These are phyloP conservation scores for Parascedosporium putredinis DNA, from an alignment of 2,329 filamentous ascomycete genomes.

Conservation along the genomic window DNA sequence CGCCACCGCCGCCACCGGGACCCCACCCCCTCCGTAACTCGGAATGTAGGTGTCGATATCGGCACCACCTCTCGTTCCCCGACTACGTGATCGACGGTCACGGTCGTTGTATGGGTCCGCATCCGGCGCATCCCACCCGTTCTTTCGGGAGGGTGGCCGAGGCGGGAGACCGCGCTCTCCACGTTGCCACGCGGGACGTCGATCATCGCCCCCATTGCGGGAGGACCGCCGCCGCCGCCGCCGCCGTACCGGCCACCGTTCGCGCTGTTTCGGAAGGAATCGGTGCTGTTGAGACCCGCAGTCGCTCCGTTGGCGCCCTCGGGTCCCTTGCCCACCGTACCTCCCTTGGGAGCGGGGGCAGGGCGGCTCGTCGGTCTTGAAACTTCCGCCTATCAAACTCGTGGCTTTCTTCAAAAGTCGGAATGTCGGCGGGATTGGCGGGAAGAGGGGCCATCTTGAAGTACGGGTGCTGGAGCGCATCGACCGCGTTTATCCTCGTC, in stretches of 20 bases:
- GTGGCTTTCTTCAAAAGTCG: constrained; percentile 86
- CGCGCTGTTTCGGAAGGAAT: constrained; percentile 38
- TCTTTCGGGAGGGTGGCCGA: constrained; percentile 36
- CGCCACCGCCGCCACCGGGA: constrained; percentile 19
- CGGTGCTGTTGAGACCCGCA: constrained; percentile 38
- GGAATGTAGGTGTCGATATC: constrained; percentile 43
- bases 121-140: constrained; percentile 21
- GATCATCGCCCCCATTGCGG: constrained; percentile 27
- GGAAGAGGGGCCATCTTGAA: constrained; percentile 73
- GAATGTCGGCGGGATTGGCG: constrained; percentile 75
- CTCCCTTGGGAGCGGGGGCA: constrained; percentile 89
- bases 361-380: constrained; percentile 70
- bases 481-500: constrained; percentile 80
- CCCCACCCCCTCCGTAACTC: constrained; percentile 32
- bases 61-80: constrained; percentile 21
- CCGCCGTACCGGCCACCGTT: constrained; percentile 35
- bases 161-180: constrained; percentile 38
- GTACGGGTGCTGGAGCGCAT: constrained; percentile 86
- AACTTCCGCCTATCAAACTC: constrained; percentile 91
- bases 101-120: constrained; percentile 20
- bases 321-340: constrained; percentile 70
- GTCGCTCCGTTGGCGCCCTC: constrained; percentile 37
- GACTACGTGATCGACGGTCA: constrained; percentile 21
- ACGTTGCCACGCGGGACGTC: constrained; percentile 44
- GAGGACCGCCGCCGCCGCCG: background rate